Conservation (phyloP, 2,329 filamentous ascomycete species). For the Neofusicoccum laricinum region DNA sequence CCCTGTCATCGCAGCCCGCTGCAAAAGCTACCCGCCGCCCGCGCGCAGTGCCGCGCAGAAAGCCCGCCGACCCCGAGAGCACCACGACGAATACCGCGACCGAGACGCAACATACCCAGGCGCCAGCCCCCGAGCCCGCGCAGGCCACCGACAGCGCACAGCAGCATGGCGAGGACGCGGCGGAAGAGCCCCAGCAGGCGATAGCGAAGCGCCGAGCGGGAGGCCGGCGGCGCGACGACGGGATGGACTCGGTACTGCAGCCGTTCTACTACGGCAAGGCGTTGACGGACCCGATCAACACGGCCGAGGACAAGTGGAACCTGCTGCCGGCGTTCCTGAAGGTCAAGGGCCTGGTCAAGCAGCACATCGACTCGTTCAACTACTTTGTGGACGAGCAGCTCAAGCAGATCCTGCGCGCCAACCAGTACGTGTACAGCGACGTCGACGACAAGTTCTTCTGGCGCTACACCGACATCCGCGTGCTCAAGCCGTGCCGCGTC, state of each 20-base stretch:
- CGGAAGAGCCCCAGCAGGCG: background rate
- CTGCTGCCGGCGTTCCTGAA: constrained; percentile 95
- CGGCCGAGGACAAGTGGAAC: constrained; percentile 89
- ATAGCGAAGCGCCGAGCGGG: constrained; percentile 13
- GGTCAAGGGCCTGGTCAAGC: constrained; percentile 93
- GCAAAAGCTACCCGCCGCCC: constrained; percentile 13
- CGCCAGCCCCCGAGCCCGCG: background rate
- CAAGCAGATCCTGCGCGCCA: constrained; percentile 93
- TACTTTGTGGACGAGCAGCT: constrained; percentile 96
- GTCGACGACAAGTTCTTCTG: constrained; percentile 91
- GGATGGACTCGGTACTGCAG: constrained; percentile 63
- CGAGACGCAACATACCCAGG: background rate
- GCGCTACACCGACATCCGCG: constrained; percentile 84
- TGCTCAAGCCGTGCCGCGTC: constrained; percentile 75
- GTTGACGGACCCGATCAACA: constrained; percentile 67
- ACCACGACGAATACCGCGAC: background rate
- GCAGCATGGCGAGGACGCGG: background rate
- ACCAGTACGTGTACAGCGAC: constrained; percentile 84
- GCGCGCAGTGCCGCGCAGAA: constrained; percentile 15
- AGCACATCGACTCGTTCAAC: constrained; percentile 98
- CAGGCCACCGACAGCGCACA: background rate
- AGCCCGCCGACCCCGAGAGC: background rate
- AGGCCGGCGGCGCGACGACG: constrained; percentile 38
- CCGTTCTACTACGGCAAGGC: constrained; percentile 69
- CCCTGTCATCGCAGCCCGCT: background rate